These are phyloP conservation scores for Fraxinus velutina DNA, from an alignment of 305 asterid genomes.

Conservation along the genomic window DNA sequence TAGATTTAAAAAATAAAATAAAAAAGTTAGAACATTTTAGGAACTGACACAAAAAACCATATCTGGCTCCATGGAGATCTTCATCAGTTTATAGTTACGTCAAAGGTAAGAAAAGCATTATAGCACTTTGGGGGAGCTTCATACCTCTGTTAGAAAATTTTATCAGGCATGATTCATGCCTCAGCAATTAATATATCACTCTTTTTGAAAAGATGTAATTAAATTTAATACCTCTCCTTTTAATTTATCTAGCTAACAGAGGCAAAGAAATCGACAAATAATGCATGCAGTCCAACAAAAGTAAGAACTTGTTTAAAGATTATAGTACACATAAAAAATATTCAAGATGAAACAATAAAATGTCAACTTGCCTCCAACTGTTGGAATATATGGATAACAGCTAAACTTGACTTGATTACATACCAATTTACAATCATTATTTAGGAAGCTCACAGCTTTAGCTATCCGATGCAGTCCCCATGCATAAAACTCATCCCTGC, in stretches of 20 bases:
- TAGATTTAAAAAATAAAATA: slow-evolving; percentile 1
- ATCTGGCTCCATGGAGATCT: not conserved
- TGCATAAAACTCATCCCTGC: slow-evolving; percentile 90
- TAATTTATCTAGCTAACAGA: not conserved
- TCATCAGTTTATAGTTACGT: slow-evolving; percentile 4
- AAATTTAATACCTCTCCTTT: not conserved
- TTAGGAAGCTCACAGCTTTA: slow-evolving; percentile 97
- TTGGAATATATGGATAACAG: slow-evolving; percentile 1
- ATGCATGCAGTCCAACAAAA: not conserved
- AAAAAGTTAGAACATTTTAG: not conserved
- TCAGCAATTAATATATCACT: not conserved
- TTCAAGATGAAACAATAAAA: not conserved
- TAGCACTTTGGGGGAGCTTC: not conserved
- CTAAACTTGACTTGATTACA: slow-evolving; percentile 25
- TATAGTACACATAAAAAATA: not conserved
- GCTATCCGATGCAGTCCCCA: slow-evolving; percentile 99
- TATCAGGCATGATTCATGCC: not conserved
- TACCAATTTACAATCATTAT: slow-evolving; percentile 97
- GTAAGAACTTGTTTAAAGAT: not conserved
- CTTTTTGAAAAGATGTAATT: not conserved
- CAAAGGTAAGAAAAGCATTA: not conserved
- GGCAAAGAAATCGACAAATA: not conserved
- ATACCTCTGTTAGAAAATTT: not conserved
- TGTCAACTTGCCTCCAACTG: slow-evolving; percentile 16
- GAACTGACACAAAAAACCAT: not conserved